A percentile compares a stretch with the other conserved stretches of the same genome.
These are phyloP conservation scores for Ceratobasidium sp. DNA, from an alignment of 1,284 basidiomycete species.

Conservation along the genomic window DNA sequence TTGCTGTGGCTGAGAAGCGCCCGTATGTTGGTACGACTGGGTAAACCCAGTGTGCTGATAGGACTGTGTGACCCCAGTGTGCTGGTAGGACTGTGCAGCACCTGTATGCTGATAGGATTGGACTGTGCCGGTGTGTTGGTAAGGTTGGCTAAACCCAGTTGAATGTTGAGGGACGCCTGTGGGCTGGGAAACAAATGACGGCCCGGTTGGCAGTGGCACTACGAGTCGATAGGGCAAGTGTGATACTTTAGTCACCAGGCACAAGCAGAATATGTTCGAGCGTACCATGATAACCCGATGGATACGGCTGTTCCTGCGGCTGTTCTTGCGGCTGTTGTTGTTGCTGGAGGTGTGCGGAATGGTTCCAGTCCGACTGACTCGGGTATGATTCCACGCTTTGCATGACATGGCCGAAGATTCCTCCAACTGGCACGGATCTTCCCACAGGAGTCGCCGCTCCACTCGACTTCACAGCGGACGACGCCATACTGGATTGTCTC, in stretches of 20 bases:
- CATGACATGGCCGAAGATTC: slow-evolving; percentile 29
- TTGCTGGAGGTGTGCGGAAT: slow-evolving; percentile 48
- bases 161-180: slow-evolving; percentile 10
- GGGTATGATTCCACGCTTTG: slow-evolving; percentile 35
- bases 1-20: slow-evolving; percentile 30
- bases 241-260: not conserved
- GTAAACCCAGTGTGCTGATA: slow-evolving; percentile 38
- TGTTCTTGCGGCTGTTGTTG: slow-evolving; percentile 41
- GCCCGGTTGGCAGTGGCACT: slow-evolving; percentile 26
- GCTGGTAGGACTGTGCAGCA: slow-evolving; percentile 13
- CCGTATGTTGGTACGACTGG: slow-evolving; percentile 36
- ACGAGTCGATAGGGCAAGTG: not conserved
- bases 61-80: slow-evolving; percentile 31
- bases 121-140: slow-evolving; percentile 14
- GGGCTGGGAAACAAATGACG: slow-evolving; percentile 12
- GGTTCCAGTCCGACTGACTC: slow-evolving; percentile 25
- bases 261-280: not conserved
- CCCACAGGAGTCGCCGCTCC: slow-evolving; percentile 19
- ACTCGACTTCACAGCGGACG: slow-evolving; percentile 17
- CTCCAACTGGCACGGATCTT: slow-evolving; percentile 7
- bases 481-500: slow-evolving; percentile 39
- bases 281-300: slow-evolving; percentile 34
- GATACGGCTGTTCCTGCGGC: not conserved
- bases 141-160: slow-evolving; percentile 20
- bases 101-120: slow-evolving; percentile 38